These are phyloP conservation scores for Solanum peruvianum DNA, from an alignment of 257 asterid species.

Conservation along the genomic window DNA sequence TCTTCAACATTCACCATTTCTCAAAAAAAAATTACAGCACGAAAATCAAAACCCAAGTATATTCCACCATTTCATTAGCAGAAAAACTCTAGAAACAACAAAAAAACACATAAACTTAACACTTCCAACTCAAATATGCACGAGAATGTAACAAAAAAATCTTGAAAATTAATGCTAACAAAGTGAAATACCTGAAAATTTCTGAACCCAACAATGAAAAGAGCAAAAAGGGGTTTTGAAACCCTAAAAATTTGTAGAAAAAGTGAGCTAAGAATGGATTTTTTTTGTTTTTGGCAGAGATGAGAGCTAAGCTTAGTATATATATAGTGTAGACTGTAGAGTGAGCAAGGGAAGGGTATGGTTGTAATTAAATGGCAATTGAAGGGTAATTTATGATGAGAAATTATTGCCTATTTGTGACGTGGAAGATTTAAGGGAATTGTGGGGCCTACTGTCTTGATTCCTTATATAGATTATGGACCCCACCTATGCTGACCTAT, in stretches of 20 bases:
- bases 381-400: neutral
- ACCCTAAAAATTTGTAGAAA: neutral
- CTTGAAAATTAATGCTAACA: neutral
- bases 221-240: neutral
- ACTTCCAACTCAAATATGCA: neutral
- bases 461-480: neutral
- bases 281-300: neutral
- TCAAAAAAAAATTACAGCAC: neutral
- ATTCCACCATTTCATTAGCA: neutral
- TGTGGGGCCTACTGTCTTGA: neutral
- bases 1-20: neutral
- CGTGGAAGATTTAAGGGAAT: neutral
- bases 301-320: neutral
- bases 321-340: neutral
- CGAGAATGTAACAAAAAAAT: neutral
- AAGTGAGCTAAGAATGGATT: neutral
- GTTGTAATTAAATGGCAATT: neutral
- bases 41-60: neutral
- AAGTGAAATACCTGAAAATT: neutral
- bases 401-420: neutral
- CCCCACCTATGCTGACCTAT: neutral
- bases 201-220: neutral
- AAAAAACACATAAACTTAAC: neutral
- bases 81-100: neutral
- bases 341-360: neutral